Evolutionary conservation across 768 basidiomycete species (phyloP), one percentile per base, ranked within the genome.

Genomic region (Macrolepiota dolichaula): DNA sequence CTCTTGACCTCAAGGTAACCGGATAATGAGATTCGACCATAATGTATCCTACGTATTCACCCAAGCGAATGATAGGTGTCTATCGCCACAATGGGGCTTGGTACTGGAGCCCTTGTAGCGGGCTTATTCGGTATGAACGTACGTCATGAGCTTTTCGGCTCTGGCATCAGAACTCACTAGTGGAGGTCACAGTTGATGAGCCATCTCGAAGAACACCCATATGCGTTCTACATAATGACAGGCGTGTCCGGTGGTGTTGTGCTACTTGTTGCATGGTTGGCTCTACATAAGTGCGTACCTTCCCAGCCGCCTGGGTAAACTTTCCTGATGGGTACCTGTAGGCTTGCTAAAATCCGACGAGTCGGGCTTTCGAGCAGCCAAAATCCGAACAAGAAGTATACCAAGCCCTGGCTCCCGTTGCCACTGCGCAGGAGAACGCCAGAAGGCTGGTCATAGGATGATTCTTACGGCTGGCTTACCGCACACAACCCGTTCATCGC

Each of bases 101-200:
- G 96, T 11, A 83, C 87, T 29, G 95, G 96, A 2, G 94, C 96
- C 15, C 79, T 98, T 37, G 76, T 96, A 6, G 94, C 94, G 51
- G 95, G 96, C 4, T 70, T 97, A 3, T 96, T 98, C 67, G 96
- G 96, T 15, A 98, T 98, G 96, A 98, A 97, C 72, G 94, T 96
- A 70, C 69, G 92, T 76, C 22, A 40, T 10, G 6, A 3, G 5
- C 58, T 15, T 63, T 67, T 27, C 38, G 32, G 57, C 61, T 51
- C 47, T 57, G 24, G 46, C 55, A 53, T 32, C 52, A 62, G 66
- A 55, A 67, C 42, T 40, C 52, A 55, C 61, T 63, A 59, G 55
- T 60, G 55, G 50, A 51, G 49, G 12, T 17, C 37, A 38, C 67
- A 91, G 94, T 79, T 96, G 72, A 79, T 81, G 62, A 91, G 85